Base-by-base conservation (phyloP, 306 rosid species). In the Gynostemma pentaphyllum region DNA sequence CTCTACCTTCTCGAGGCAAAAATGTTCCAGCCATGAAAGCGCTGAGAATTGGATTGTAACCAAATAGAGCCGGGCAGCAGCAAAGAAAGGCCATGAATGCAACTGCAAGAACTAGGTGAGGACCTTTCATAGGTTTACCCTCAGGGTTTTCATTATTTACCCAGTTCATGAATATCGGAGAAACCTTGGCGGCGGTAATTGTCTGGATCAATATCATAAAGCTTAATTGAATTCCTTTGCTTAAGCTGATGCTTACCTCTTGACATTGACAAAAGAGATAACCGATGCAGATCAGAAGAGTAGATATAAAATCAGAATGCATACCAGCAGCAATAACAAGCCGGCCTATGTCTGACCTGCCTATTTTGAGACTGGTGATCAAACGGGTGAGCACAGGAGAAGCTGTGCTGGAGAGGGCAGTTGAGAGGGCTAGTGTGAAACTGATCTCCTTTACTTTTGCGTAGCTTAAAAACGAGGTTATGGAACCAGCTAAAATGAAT, bases 101-200 rank as follows among this genome's bases (percentile, higher is more conserved):
- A 46, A 88, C 15, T 26, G 96, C 74, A 26, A 92, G 75, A 42
- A 92, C 88, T 48, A 92, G 44, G 46, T 92, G 99, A 41, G 99
- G 70, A 3, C 87, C 99, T 71, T 92, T 92, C 83, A 92, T 71
- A 15, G 95, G 94, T 70, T 71, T 88, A 18, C 99, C 99, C 70
- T 88, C 88, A 0, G 99, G 99, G 45, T 88, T 92, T 62, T 92
- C 99, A 16, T 86, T 86, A 74, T 92, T 83, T 44, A 88, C 94
- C 99, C 96, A 92, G 5, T 61, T 81, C 84, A 92, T 79, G 26
- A 88, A 68, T 18, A 84, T 1, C 0, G 99, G 99, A 0, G 99
- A 84, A 41, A 86, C 75, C 44, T 44, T 21, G 5, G 87, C 94
- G 2, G 95, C 62, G 40, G 88, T 37, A 28, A 81, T 1, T 5